Conservation (phyloP, 177 flowering plant species). For the Vitis hybrid region DNA sequence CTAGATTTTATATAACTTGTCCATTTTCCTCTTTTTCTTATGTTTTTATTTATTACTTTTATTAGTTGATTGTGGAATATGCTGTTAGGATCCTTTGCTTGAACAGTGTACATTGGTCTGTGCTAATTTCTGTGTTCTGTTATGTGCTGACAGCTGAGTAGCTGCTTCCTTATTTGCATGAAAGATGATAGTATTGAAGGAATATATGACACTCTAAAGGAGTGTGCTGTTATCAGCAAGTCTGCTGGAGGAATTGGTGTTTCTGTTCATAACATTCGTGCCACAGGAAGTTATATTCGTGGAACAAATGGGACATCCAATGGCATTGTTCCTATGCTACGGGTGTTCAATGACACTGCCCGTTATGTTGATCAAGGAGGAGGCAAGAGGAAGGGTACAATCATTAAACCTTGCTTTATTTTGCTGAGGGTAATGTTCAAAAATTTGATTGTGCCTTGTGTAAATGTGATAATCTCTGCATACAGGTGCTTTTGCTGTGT, state of each 20-base stretch:
- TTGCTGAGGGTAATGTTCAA: neutral
- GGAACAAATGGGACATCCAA: conserved; percentile 99
- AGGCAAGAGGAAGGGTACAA: conserved; percentile 94
- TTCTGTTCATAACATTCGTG: conserved; percentile 94
- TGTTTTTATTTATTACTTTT: neutral
- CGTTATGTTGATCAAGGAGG: conserved; percentile 99
- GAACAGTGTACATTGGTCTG: neutral
- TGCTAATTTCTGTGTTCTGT: neutral
- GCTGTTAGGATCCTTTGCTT: neutral
- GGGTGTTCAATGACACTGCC: conserved; percentile 98
- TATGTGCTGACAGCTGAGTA: conserved; percentile 67
- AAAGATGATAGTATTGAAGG: conserved; percentile 99
- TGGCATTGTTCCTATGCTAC: conserved; percentile 96
- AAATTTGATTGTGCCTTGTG: neutral
- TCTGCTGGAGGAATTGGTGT: conserved; percentile 99
- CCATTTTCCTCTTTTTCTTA: neutral
- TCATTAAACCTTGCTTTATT: neutral
- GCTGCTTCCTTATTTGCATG: conserved; percentile 97
- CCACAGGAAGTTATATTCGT: conserved; percentile 93
- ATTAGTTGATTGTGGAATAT: neutral
- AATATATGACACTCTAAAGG: conserved; percentile 93
- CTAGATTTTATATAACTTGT: neutral
- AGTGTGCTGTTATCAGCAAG: conserved; percentile 98
- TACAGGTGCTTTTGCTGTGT: conserved; percentile 98
- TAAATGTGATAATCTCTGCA: neutral